Evolutionary conservation across 225 moss, liverwort and hornwort species (phyloP), one percentile per base, ranked within the genome.

Genomic region (Pseudoscleropodium purum): DNA sequence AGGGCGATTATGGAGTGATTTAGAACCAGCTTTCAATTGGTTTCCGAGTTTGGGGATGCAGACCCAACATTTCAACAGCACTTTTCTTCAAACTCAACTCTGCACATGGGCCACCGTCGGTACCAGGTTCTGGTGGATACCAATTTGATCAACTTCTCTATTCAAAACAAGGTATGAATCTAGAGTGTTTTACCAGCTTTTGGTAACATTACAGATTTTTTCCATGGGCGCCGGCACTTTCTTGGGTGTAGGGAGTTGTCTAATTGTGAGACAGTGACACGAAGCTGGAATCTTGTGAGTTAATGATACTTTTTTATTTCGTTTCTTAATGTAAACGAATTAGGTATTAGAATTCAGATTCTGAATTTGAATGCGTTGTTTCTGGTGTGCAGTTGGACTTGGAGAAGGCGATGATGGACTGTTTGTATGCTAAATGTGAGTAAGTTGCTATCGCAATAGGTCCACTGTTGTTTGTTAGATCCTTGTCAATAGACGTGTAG

Each of bases 391-490:
- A 97, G 96, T 92, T 97, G 85, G 96, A 99, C 91, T 83, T 99
- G 95, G 97, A 96, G 94, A 99, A 96, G 93, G 91, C 95, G 43
- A 99, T 97, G 98, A 95, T 96, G 95, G 96, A 99, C 84, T 99
- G 97, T 88, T 94, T 99, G 76, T 97, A 97, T 90, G 97, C 97
- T 23, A 95, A 96, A 92, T 99, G 97, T 97, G 75, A 94, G 97
- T 90, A 88, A 69, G 86, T 63, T 89, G 64, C 88, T 65, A 47
- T 39, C 16, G 21, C 54, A 20, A 49, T 43, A 16, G 54, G 37
- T 56, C 25, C 25, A 75, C 37, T 47, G 13, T 39, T 87, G 25
- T 84, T 89, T 64, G 30, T 29, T 84, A 33, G 66, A 84, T 61
- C 81, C 41, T 3, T 66, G 81, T 60, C 60, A 41, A 81, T 59